Evolutionary conservation across 352 stramenopile genomes (phyloP).

Genomic region (Pythium apleroticum): DNA sequence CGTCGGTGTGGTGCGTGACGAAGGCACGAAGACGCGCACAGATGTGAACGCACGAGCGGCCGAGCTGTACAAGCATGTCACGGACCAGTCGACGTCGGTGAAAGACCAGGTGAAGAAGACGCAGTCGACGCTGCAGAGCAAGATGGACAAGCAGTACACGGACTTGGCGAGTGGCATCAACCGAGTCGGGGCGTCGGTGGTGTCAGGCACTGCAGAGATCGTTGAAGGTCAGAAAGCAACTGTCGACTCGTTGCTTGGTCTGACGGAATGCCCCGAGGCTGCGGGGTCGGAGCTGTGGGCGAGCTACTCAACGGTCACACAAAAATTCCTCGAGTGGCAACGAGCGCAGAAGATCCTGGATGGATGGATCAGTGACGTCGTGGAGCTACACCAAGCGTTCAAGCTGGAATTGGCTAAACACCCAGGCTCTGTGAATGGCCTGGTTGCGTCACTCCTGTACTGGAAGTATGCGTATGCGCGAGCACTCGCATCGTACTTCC

Average conservation of each 20-base stretch:
- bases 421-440: too few species aligned
- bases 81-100: neutral
- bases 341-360: too few species aligned
- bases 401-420: too few species aligned
- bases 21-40: conserved; percentile 10
- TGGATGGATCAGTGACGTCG: too few species aligned
- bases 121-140: neutral
- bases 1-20: neutral
- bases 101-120: conserved; percentile 1
- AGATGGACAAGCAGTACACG: neutral
- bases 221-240: neutral
- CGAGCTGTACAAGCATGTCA: conserved; percentile 6
- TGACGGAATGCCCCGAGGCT: too few species aligned
- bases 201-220: neutral
- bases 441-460: too few species aligned
- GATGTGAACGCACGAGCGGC: neutral
- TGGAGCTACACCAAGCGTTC: too few species aligned
- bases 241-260: neutral
- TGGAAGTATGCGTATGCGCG: too few species aligned
- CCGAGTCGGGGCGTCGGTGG: neutral
- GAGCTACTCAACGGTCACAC: too few species aligned
- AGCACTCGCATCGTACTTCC: too few species aligned
- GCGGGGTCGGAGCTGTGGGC: too few species aligned
- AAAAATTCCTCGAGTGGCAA: too few species aligned
- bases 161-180: neutral